phyloP scores from a whole-genome alignment of 441 rosid genomes.

The Corymbia calophylla region DNA sequence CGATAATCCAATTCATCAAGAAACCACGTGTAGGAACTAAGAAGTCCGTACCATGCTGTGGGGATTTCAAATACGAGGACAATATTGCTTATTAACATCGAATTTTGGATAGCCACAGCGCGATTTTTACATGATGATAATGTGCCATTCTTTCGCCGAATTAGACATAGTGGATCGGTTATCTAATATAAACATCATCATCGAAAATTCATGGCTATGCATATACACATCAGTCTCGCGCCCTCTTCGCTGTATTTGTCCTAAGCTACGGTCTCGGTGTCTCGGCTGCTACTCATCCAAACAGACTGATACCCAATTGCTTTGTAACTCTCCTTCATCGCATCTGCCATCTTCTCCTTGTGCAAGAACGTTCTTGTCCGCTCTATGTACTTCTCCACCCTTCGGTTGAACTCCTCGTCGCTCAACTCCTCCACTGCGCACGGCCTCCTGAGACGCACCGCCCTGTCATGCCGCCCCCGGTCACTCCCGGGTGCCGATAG shows the following conservation, averaged over 20 bases:
- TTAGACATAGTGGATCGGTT: neutral
- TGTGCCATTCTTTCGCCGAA: neutral
- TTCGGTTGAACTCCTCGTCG: conserved; percentile 8
- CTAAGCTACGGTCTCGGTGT: neutral
- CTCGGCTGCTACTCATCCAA: neutral
- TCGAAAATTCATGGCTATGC: neutral
- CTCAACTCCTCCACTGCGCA: conserved; percentile 3
- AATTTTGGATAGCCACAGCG: neutral
- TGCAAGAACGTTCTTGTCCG: neutral
- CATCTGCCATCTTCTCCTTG: neutral
- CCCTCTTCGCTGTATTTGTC: neutral
- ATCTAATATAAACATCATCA: neutral
- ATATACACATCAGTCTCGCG: neutral
- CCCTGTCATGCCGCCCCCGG: neutral
- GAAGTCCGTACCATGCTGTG: neutral
- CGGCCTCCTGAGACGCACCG: neutral
- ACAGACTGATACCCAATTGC: neutral
- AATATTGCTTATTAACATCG: neutral
- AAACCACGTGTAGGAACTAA: neutral
- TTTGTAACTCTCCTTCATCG: neutral
- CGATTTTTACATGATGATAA: neutral
- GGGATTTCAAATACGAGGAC: neutral
- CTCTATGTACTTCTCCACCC: conserved; percentile 3
- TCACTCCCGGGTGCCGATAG: neutral
- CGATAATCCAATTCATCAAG: neutral